A percentile compares a stretch with the other conserved stretches of the same genome.
Evolutionary conservation across 192 early-diverging fungal species (phyloP).

Genomic region (Radiomyces spectabilis): DNA sequence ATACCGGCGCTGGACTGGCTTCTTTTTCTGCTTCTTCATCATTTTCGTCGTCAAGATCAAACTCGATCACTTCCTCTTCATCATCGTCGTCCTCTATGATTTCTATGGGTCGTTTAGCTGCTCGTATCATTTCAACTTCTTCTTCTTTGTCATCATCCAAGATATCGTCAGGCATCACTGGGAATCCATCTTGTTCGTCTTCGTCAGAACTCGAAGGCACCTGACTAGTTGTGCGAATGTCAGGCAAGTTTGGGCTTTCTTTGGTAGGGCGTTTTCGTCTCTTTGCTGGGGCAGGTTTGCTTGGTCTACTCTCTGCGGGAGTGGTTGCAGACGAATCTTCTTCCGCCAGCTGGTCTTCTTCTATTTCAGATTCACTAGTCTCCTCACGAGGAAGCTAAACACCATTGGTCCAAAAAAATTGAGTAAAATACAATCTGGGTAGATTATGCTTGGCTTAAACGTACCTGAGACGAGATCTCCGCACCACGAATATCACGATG

Average conservation of each 20-base stretch:
- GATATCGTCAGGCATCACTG: background rate
- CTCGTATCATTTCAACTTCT: background rate
- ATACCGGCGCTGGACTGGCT: too few relatives aligned
- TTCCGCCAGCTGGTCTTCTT: background rate
- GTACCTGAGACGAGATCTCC: constrained; percentile 62
- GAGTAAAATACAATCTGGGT: background rate
- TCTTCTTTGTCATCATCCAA: background rate
- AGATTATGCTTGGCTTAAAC: background rate
- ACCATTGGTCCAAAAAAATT: background rate
- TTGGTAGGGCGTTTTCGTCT: background rate
- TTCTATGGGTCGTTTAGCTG: too few relatives aligned
- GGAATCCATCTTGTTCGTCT: too few relatives aligned
- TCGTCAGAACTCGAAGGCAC: background rate
- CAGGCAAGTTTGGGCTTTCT: background rate
- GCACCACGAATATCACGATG: constrained; percentile 64
- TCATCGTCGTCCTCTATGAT: background rate
- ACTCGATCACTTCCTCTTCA: background rate
- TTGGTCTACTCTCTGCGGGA: background rate
- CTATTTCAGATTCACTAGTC: background rate
- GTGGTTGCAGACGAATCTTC: background rate
- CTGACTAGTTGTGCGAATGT: background rate
- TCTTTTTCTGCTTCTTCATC: too few relatives aligned
- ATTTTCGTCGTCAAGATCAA: too few relatives aligned
- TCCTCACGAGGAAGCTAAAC: constrained; percentile 10
- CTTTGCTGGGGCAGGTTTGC: background rate